Percentiles rank a stretch among this genome's conserved stretches.
These are phyloP conservation scores for Asterella californica DNA, from an alignment of 225 moss, liverwort and hornwort genomes.

Conservation along the genomic window DNA sequence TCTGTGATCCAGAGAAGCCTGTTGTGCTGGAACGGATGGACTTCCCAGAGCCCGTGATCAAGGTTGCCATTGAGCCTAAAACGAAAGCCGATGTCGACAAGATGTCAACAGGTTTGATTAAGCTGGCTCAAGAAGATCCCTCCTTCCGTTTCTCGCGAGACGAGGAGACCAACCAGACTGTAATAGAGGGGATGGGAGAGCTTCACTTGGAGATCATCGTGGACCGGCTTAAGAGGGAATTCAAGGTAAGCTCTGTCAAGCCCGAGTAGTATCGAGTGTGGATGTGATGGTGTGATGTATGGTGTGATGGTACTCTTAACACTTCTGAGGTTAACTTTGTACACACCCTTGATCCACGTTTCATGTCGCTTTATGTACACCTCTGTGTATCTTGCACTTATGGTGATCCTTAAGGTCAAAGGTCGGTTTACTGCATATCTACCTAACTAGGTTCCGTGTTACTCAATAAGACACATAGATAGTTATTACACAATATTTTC, in stretches of 20 bases:
- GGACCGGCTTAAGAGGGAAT: conserved; percentile 92
- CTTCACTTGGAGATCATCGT: conserved; percentile 96
- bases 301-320: too few species aligned
- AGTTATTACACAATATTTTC: too few species aligned
- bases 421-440: too few species aligned
- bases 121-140: conserved; percentile 94
- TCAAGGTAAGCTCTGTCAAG: conserved; percentile 51
- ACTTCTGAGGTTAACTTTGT: too few species aligned
- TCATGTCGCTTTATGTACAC: too few species aligned
- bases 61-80: conserved; percentile 95
- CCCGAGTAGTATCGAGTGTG: not conserved
- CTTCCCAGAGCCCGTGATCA: conserved; percentile 97
- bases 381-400: too few species aligned
- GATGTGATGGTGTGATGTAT: too few species aligned
- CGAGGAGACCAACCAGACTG: conserved; percentile 98
- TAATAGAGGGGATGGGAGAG: conserved; percentile 99
- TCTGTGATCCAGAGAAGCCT: conserved; percentile 72
- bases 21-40: conserved; percentile 98
- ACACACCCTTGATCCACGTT: too few species aligned
- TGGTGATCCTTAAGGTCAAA: too few species aligned
- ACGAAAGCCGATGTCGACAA: conserved; percentile 97
- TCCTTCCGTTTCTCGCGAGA: conserved; percentile 98
- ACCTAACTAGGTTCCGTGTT: too few species aligned
- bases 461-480: too few species aligned
- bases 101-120: conserved; percentile 87